Evolutionary conservation across 2,329 filamentous ascomycete species (phyloP), one percentile per base, ranked within the genome.

Genomic region (Nigrospora sphaerica): DNA sequence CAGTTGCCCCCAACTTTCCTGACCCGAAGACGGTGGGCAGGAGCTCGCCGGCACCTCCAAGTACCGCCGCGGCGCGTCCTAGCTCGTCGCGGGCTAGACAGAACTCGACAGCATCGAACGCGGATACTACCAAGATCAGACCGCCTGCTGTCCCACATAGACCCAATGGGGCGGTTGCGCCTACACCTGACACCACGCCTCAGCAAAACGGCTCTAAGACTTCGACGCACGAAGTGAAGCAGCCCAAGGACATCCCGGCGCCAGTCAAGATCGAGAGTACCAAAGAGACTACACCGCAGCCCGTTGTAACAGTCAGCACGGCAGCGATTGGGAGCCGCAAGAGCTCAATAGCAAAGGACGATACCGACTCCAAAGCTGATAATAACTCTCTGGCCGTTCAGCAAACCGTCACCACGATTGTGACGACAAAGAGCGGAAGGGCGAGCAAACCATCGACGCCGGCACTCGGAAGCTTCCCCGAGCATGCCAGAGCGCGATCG

Each of bases 41-140:
- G 52, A 71, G 59, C 45, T 87, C 84, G 36, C 85, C 86, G 28
- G 79, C 75, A 10, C 83, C 60, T 18, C 39, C 83, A 10, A 28
- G 23, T 7, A 65, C 68, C 42, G 67, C 68, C 48, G 65, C 69
- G 31, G 70, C 80, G 48, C 79, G 85, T 38, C 83, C 87, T 12
- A 74, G 79, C 43, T 83, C 84, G 6, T 81, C 85, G 6, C 81
- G 88, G 54, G 80, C 81, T 34, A 82, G 89, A 58, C 88, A 90
- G 60, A 91, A 86, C 58, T 88, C 86, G 14, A 77, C 80, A 46
- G 78, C 81, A 48, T 76, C 78, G n/a, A 69, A 66, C 44, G 69
- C 69, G 32, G 81, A 87, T 49, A 74, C 72, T 51, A 60, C 66
- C 46, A 73, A 74, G 46, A 66, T 73, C 49, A 72, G 79, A 33